phyloP scores from a whole-genome alignment of 495 filamentous ascomycete species.

The Aspergillus carlsbadensis region DNA sequence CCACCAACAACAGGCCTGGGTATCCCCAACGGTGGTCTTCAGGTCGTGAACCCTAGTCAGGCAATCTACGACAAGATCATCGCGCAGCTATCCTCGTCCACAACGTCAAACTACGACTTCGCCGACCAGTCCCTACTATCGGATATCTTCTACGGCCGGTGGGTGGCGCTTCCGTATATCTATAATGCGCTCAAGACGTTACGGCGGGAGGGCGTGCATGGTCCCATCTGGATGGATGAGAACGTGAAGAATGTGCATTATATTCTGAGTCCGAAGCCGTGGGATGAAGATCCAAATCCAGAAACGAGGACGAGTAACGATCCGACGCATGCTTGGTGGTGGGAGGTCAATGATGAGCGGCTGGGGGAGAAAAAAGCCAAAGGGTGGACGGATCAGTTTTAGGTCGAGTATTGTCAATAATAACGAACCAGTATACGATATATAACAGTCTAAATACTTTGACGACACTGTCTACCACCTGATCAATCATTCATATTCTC shows the following conservation, averaged over 20 bases:
- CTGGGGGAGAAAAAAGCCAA: slow-evolving; percentile 43
- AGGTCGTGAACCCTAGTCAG: slow-evolving; percentile 61
- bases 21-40: slow-evolving; percentile 72
- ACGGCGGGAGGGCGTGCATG: slow-evolving; percentile 65
- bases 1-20: slow-evolving; percentile 54
- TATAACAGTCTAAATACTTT: no score
- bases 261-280: slow-evolving; percentile 78
- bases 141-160: slow-evolving; percentile 63
- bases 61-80: background rate
- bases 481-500: no score
- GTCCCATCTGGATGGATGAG: slow-evolving; percentile 71
- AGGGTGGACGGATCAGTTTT: slow-evolving; percentile 12
- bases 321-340: slow-evolving; percentile 64
- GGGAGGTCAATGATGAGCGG: slow-evolving; percentile 54
- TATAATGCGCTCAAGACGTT: slow-evolving; percentile 85
- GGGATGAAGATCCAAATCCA: slow-evolving; percentile 57
- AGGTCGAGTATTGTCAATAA: no score
- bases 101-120: slow-evolving; percentile 65
- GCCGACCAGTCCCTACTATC: slow-evolving; percentile 73
- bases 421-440: no score
- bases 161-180: slow-evolving; percentile 72
- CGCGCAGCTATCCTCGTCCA: slow-evolving; percentile 51
- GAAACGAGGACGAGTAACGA: slow-evolving; percentile 18
- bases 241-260: slow-evolving; percentile 79
- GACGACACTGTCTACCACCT: no score